Percentiles rank a stretch among this genome's conserved stretches.
These are phyloP conservation scores for Hypoxylon cercidicola DNA, from an alignment of 495 filamentous ascomycete species.

Conservation along the genomic window DNA sequence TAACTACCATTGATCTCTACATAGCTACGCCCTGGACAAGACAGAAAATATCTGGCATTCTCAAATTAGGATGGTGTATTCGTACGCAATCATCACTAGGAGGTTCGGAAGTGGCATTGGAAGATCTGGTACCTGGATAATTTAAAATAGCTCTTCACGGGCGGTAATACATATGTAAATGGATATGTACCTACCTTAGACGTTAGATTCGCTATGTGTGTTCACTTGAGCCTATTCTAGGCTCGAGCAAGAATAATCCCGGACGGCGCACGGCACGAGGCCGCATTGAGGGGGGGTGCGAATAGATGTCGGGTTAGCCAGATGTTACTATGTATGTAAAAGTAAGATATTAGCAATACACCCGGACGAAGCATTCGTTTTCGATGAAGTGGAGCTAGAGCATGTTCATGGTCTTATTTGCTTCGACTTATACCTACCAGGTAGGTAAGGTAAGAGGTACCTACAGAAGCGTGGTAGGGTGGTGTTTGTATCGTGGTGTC, in stretches of 20 bases:
- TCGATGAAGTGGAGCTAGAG: constrained; percentile 30
- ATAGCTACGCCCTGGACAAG: too few species aligned
- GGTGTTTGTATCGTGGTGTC: too few species aligned
- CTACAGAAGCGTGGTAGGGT: neutral
- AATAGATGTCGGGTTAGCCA: constrained; percentile 33
- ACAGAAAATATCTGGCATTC: neutral
- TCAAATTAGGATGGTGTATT: too few species aligned
- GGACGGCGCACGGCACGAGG: constrained; percentile 25
- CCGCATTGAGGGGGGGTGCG: constrained; percentile 22
- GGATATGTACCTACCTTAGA: constrained; percentile 33
- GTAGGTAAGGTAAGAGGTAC: too few species aligned
- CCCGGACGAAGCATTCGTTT: constrained; percentile 25
- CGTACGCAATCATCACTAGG: constrained; percentile 17
- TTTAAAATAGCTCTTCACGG: constrained; percentile 17
- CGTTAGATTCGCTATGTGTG: constrained; percentile 14
- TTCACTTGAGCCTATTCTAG: constrained; percentile 37
- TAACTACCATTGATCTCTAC: too few species aligned
- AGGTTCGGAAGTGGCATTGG: constrained; percentile 29
- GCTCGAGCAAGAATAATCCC: constrained; percentile 33
- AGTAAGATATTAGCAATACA: constrained; percentile 42
- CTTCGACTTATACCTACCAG: constrained; percentile 6
- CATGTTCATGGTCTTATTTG: constrained; percentile 15
- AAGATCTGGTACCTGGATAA: constrained; percentile 18
- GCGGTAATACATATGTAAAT: constrained; percentile 14
- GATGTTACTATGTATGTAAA: neutral